Evolutionary conservation across 768 basidiomycete species (phyloP).

Genomic region (Pleurotus citrinopileatus): DNA sequence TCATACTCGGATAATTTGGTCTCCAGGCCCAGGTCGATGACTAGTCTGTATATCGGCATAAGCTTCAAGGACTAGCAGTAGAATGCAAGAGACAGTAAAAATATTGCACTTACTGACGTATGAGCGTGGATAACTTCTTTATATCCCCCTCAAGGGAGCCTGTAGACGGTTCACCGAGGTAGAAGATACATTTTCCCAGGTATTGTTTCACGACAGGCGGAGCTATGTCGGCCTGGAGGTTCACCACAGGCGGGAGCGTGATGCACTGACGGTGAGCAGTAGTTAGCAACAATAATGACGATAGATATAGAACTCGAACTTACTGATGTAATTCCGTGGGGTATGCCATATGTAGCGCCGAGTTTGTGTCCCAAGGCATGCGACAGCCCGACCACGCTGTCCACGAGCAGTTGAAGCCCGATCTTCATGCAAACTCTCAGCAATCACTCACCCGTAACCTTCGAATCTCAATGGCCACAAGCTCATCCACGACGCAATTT

Average conservation of each 20-base stretch:
- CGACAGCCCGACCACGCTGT: conserved; percentile 68
- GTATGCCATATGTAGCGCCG: conserved; percentile 71
- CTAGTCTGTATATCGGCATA: too few relatives aligned
- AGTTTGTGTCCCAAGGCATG: conserved; percentile 74
- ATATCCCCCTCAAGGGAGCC: conserved; percentile 67
- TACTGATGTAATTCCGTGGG: conserved; percentile 82
- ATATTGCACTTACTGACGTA: conserved; percentile 57
- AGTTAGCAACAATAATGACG: neutral
- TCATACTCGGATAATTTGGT: too few relatives aligned
- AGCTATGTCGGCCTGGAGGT: conserved; percentile 53
- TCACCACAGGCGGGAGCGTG: conserved; percentile 64
- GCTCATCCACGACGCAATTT: conserved; percentile 81
- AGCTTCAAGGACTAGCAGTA: too few relatives aligned
- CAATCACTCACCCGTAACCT: conserved; percentile 43
- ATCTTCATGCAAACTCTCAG: neutral
- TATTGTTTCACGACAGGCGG: conserved; percentile 61
- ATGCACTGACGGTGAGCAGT: conserved; percentile 49
- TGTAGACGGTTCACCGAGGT: conserved; percentile 57
- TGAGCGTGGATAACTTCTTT: conserved; percentile 45
- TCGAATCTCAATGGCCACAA: conserved; percentile 64
- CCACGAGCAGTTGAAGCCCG: too few relatives aligned
- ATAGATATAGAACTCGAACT: conserved; percentile 24
- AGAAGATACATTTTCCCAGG: conserved; percentile 54
- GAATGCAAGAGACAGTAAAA: too few relatives aligned
- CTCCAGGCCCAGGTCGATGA: too few relatives aligned